A percentile compares a stretch with the other conserved stretches of the same genome.
phyloP scores from a whole-genome alignment of 371 early-diverging fungal genomes.

The Mucor racemosus region DNA sequence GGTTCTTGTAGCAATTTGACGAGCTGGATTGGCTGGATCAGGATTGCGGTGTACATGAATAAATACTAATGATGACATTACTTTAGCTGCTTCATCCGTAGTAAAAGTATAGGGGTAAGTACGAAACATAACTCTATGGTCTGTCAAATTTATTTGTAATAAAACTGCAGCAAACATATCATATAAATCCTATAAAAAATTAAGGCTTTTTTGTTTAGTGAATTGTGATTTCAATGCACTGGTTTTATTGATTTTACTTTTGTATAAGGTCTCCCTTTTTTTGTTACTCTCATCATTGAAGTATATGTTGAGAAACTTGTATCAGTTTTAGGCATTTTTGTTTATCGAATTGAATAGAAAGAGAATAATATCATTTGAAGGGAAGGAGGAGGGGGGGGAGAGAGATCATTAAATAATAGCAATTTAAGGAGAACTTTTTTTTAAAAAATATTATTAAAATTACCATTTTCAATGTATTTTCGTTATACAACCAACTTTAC shows the following conservation, averaged over 20 bases:
- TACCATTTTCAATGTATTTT: neutral
- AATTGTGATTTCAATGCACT: neutral
- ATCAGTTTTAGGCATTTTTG: constrained; percentile 25
- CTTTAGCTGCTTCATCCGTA: constrained; percentile 61
- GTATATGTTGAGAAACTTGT: constrained; percentile 29
- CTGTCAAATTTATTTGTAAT: constrained; percentile 41
- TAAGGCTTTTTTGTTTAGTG: neutral
- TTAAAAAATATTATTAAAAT: neutral
- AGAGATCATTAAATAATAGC: neutral
- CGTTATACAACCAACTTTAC: neutral
- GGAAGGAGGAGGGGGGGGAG: no score
- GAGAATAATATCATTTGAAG: neutral
- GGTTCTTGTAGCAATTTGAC: constrained; percentile 45
- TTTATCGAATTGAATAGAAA: neutral
- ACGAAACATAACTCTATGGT: constrained; percentile 57
- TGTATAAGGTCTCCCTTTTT: constrained; percentile 36
- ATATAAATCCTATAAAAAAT: constrained; percentile 41
- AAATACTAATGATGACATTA: constrained; percentile 55
- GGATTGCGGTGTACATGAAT: constrained; percentile 57
- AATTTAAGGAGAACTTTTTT: neutral
- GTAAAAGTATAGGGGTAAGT: constrained; percentile 62
- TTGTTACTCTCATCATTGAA: constrained; percentile 36
- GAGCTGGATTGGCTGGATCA: constrained; percentile 55
- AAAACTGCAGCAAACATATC: constrained; percentile 52
- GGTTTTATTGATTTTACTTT: constrained; percentile 22